Percentiles rank a stretch among this genome's conserved stretches.
Evolutionary conservation across 108 stramenopile species (phyloP).

Genomic region (Skeletonema menzelii): DNA sequence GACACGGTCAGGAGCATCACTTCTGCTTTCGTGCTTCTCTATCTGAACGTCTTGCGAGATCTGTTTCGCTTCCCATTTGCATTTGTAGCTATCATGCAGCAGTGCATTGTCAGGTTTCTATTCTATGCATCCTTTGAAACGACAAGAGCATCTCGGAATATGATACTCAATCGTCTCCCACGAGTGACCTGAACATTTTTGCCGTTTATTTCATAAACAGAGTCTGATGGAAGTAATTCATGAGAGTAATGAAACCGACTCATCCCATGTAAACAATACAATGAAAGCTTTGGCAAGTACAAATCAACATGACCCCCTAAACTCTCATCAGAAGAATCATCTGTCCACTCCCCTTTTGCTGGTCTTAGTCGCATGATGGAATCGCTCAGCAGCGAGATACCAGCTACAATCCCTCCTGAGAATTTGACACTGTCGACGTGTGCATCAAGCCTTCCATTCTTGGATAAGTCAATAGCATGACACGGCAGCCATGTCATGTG

Average conservation of each 20-base stretch:
- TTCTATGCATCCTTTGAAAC: not conserved
- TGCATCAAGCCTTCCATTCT: conserved; percentile 72
- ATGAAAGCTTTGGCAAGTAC: conserved; percentile 68
- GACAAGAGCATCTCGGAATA: conserved; percentile 71
- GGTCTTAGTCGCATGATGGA: conserved; percentile 77
- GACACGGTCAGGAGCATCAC: no score
- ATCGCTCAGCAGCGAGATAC: conserved; percentile 74
- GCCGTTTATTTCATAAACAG: conserved; percentile 47
- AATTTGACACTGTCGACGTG: conserved; percentile 93
- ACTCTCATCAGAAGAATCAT: not conserved
- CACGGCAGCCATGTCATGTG: conserved; percentile 68
- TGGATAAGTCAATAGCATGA: conserved; percentile 83
- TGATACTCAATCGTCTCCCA: conserved; percentile 70
- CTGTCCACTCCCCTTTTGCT: conserved; percentile 32
- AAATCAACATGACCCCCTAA: conserved; percentile 62
- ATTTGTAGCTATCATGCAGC: no score
- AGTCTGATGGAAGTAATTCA: conserved; percentile 56
- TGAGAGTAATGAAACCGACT: conserved; percentile 76
- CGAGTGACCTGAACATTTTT: conserved; percentile 44
- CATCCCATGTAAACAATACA: conserved; percentile 70
- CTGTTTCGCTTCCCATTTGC: no score
- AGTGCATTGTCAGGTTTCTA: not conserved
- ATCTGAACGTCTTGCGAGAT: no score
- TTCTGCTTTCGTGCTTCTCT: no score
- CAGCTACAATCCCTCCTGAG: conserved; percentile 86